A percentile compares a stretch with the other conserved stretches of the same genome.
phyloP scores from a whole-genome alignment of 2,329 filamentous ascomycete species.

The Cladosporium phlei region DNA sequence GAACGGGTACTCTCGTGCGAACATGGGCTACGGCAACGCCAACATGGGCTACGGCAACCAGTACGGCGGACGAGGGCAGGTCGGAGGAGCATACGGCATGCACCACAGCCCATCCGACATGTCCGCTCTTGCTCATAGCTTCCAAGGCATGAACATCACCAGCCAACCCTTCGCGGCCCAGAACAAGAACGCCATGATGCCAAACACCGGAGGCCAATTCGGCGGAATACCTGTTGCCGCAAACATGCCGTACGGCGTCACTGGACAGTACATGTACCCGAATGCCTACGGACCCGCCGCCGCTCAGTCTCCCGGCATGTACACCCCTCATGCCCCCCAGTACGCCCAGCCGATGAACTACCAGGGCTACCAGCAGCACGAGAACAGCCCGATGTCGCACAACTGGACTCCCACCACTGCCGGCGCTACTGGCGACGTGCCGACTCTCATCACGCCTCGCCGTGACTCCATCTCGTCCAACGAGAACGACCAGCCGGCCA shows the following conservation, averaged over 20 bases:
- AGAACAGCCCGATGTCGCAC: conserved; percentile 44
- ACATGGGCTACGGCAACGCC: conserved; percentile 27
- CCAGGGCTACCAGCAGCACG: conserved; percentile 41
- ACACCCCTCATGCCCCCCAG: conserved; percentile 38
- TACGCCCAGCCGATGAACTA: conserved; percentile 42
- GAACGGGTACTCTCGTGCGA: conserved; percentile 27
- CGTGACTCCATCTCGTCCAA: conserved; percentile 50
- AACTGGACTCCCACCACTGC: conserved; percentile 40
- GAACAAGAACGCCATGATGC: conserved; percentile 28
- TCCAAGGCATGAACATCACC: conserved; percentile 37
- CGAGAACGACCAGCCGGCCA: conserved; percentile 49
- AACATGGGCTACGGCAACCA: conserved; percentile 28
- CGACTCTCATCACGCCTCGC: conserved; percentile 48
- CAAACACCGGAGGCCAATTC: conserved; percentile 26
- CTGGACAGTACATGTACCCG: conserved; percentile 31
- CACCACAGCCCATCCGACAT: conserved; percentile 29
- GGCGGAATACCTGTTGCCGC: conserved; percentile 24
- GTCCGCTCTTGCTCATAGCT: conserved; percentile 35
- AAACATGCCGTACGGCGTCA: conserved; percentile 30
- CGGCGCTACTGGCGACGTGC: conserved; percentile 44
- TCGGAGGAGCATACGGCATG: conserved; percentile 32
- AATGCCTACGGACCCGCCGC: conserved; percentile 27
- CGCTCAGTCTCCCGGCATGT: conserved; percentile 38
- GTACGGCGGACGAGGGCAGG: conserved; percentile 28
- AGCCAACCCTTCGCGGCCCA: conserved; percentile 32